Percentiles rank a stretch among this genome's conserved stretches.
Evolutionary conservation across 805 yeast genomes (phyloP).

Genomic region (Saturnispora silvae): DNA sequence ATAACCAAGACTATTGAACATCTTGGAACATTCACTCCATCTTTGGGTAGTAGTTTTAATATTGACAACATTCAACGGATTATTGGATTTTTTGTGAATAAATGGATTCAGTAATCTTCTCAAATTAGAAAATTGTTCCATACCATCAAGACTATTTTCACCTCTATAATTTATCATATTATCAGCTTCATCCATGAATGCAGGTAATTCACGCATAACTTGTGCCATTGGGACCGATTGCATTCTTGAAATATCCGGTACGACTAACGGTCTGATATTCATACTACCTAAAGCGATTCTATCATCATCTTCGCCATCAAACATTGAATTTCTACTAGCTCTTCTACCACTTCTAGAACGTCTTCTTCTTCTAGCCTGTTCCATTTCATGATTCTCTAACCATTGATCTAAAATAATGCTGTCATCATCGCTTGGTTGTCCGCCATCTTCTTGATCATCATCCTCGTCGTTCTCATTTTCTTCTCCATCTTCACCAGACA

Average conservation of each 20-base stretch:
- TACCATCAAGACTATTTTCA: too few relatives aligned
- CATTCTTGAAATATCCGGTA: background rate
- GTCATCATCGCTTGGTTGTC: slow-evolving; percentile 20
- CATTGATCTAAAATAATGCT: slow-evolving; percentile 25
- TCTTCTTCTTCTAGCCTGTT: slow-evolving; percentile 15
- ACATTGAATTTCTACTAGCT: slow-evolving; percentile 13
- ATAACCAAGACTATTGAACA: slow-evolving; percentile 30
- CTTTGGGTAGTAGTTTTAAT: slow-evolving; percentile 41
- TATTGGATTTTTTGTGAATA: slow-evolving; percentile 3
- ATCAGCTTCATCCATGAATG: slow-evolving; percentile 3
- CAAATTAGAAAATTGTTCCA: slow-evolving; percentile 4
- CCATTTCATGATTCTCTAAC: slow-evolving; percentile 23
- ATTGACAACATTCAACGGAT: slow-evolving; percentile 13
- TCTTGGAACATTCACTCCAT: slow-evolving; percentile 51
- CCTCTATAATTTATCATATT: background rate
- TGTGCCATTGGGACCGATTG: slow-evolving; percentile 3
- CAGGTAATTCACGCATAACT: slow-evolving; percentile 4
- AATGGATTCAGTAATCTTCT: slow-evolving; percentile 13
- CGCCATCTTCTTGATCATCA: slow-evolving; percentile 17
- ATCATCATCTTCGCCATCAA: slow-evolving; percentile 17
- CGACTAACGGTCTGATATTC: background rate
- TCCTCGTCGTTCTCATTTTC: slow-evolving; percentile 13
- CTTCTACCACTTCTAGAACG: slow-evolving; percentile 8
- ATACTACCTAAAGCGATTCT: background rate
- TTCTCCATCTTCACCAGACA: slow-evolving; percentile 18